Base-by-base conservation (phyloP, 257 asterid genomes). In the Solanum bulbocastanum region DNA sequence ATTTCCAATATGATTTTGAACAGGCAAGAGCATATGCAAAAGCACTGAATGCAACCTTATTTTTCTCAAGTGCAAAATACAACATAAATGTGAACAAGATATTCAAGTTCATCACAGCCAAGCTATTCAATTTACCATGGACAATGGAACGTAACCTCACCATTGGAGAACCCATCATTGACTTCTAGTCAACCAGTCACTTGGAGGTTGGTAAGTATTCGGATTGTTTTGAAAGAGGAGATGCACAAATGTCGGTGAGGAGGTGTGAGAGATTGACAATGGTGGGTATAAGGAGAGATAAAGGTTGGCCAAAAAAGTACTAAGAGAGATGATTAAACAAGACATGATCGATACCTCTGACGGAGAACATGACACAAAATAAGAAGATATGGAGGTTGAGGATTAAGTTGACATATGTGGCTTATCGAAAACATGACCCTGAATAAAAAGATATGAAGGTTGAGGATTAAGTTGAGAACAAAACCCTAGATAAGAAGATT, bases 51-150 rank as follows among this genome's bases (percentile, higher is more conserved):
- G 99, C 98, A 68, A 92, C 99, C 6, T 65, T 96, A 23, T 95
- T 95, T 92, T 96, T 96, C 87, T 96, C 99, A 25, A 95, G 99
- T 91, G 94, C 99, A 86, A 92, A 93, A 25, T 94, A 94, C 95
- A 96, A 95, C 94, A 96, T 96, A 68, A 95, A 96, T 78, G 99
- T 96, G 74, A 96, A 95, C 86, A 96, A 95, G 91, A 88, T 96
- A 90, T 96, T 96, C 97, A 96, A 96, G 92, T 96, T 93, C 91
- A 85, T 96, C 88, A 92, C 98, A 39, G 98, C 98, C 13, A 94
- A 95, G 92, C 94, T 96, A 87, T 93, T 96, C 90, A 94, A 95
- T 86, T 91, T 96, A 83, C 91, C 93, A 10, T 95, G 98, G 99
- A 91, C 89, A 40, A 81, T 96, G 92, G 98, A 96, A 90, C 94